Conservation (phyloP, 306 rosid species). For the Cucumis cinereus region DNA sequence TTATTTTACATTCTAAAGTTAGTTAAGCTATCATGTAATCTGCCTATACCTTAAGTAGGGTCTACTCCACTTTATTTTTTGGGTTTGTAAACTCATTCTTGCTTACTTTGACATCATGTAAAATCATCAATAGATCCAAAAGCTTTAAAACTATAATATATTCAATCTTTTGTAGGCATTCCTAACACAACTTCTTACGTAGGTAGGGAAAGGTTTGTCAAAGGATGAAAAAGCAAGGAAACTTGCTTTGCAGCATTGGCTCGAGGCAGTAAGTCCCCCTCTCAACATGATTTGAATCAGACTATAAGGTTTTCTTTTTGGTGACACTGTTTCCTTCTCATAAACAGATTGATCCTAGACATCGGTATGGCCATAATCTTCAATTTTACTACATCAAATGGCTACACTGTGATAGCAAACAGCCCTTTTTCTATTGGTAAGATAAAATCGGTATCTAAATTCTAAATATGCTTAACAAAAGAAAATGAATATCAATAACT, state of each 20-base stretch:
- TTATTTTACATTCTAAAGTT: background rate
- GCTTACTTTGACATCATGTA: no score
- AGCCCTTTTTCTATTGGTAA: slow-evolving; percentile 88
- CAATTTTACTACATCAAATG: slow-evolving; percentile 69
- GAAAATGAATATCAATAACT: background rate
- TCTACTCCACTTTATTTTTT: no score
- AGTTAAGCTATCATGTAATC: background rate
- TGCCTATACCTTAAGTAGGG: background rate
- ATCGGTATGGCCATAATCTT: slow-evolving; percentile 88
- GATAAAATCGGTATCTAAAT: background rate
- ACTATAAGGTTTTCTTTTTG: slow-evolving; percentile 2
- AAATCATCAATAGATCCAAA: background rate
- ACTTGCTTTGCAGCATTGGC: slow-evolving; percentile 89
- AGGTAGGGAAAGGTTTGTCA: slow-evolving; percentile 87
- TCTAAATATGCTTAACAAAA: background rate
- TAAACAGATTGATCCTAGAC: slow-evolving; percentile 85
- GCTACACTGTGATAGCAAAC: slow-evolving; percentile 67
- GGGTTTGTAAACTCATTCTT: no score
- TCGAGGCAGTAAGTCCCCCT: slow-evolving; percentile 69
- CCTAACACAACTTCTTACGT: background rate
- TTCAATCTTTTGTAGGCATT: background rate
- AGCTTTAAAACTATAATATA: background rate
- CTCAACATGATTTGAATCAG: background rate
- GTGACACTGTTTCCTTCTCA: background rate
- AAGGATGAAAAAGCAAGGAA: slow-evolving; percentile 69